These are phyloP conservation scores for Phytophthora fragariae DNA, from an alignment of 352 stramenopile genomes.

Conservation along the genomic window DNA sequence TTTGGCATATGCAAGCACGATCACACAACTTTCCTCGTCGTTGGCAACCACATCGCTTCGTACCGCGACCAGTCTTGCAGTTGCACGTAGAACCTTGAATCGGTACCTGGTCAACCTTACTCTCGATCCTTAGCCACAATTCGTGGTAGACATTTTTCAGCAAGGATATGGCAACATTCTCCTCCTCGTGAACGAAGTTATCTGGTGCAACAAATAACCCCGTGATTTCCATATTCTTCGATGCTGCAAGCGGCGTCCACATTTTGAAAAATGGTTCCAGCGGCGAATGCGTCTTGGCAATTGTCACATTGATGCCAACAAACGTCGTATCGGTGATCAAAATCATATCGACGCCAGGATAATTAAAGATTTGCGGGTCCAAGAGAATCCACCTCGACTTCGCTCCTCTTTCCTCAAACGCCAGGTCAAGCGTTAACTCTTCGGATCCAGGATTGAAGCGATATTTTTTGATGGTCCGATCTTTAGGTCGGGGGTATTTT, in stretches of 20 bases:
- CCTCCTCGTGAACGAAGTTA: slow-evolving; percentile 2
- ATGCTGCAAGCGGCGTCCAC: not conserved
- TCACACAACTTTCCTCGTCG: not conserved
- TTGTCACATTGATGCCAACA: slow-evolving; percentile 3
- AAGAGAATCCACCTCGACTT: slow-evolving; percentile 3
- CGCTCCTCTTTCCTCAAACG: not conserved
- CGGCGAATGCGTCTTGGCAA: slow-evolving; percentile 2
- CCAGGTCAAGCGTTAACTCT: not conserved
- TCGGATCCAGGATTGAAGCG: not conserved
- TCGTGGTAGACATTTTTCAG: not conserved
- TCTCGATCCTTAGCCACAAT: not conserved
- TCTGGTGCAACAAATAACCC: slow-evolving; percentile 9
- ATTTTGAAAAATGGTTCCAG: slow-evolving; percentile 1
- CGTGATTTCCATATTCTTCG: slow-evolving; percentile 2
- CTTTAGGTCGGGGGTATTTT: not conserved
- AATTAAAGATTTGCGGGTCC: not conserved
- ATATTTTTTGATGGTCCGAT: not conserved
- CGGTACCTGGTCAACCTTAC: not conserved
- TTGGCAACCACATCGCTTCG: not conserved
- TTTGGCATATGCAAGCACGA: not conserved
- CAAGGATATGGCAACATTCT: not conserved
- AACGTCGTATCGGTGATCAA: not conserved
- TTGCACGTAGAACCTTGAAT: not conserved
- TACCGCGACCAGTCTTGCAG: not conserved
- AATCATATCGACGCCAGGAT: slow-evolving; percentile 11